A percentile compares a stretch with the other conserved stretches of the same genome.
These are phyloP conservation scores for Solanum hybrid DNA, from an alignment of 305 asterid species.

Conservation along the genomic window DNA sequence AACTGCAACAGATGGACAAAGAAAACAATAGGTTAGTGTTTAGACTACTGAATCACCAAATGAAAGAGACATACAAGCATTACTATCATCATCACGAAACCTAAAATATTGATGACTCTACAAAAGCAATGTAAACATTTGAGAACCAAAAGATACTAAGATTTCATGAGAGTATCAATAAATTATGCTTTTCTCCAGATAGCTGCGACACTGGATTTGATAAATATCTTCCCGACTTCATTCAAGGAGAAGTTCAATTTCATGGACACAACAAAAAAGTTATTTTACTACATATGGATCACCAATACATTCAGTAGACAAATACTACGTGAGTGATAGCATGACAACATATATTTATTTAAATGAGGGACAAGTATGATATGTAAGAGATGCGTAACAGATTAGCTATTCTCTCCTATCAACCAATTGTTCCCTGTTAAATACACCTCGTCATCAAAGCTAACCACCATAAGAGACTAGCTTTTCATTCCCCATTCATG, in stretches of 20 bases:
- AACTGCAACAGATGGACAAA: constrained; percentile 39
- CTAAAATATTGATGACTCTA: not conserved
- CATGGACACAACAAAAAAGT: not conserved
- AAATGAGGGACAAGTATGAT: not conserved
- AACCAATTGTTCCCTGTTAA: not conserved
- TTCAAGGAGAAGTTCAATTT: not conserved
- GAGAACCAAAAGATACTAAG: not conserved
- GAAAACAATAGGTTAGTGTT: not conserved
- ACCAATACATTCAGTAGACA: not conserved
- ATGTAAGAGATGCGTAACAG: not conserved
- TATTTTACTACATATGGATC: not conserved
- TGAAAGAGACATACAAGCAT: not conserved
- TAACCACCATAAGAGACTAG: not conserved
- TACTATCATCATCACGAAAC: not conserved
- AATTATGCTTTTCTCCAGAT: not conserved
- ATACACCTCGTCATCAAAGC: not conserved
- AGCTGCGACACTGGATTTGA: not conserved
- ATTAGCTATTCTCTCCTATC: not conserved
- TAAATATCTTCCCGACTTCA: not conserved
- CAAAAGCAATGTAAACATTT: not conserved
- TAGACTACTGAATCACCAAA: not conserved
- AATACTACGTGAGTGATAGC: not conserved
- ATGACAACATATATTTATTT: not conserved
- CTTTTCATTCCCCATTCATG: not conserved
- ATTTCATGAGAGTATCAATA: not conserved